Base-by-base conservation (phyloP, 768 basidiomycete species). In the Naganishia onofrii region DNA sequence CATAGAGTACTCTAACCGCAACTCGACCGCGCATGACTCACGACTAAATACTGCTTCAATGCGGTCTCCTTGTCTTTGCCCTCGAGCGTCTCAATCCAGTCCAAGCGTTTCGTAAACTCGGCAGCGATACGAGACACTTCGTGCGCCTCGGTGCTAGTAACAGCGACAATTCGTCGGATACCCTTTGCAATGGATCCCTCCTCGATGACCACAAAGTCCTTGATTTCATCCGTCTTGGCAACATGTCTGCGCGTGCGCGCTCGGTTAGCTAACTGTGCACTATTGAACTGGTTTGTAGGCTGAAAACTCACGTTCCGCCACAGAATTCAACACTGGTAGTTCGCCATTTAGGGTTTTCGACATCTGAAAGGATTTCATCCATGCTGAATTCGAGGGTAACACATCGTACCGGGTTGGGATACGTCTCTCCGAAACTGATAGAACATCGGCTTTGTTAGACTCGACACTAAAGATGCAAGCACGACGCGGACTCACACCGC, bases 131-230 rank as follows among this genome's bases (percentile, higher is more conserved):
- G 87, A 0, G 86, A 88, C 12, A 89, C 92, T 31, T 90, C 89
- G 38, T 89, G 86, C 0, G 96, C 96, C 79, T 98, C 93, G 72
- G 92, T 87, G 21, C 95, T 95, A 0, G 96, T 98, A 63, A 99
- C 88, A 44, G 93, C 96, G 58, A 90, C 89, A 69, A 99, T 89
- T 44, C 96, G 88, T 60, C 96, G 89, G 73, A 97, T 95, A 48
- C 96, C 96, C 83, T 98, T 98, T 8, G 96, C 96, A 75, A 98
- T 98, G 38, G 94, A 94, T 4, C 91, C 91, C 81, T 98, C 96
- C 76, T 98, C 96, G 6, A 87, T 89, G 71, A 99, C 90, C 32
- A 94, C 89, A 79, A 99, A 90, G 78, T 92, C 90, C 82, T 95
- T 94, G 85, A 99, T 98, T 75, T 94, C 92, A 21, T 94, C 92